phyloP scores from a whole-genome alignment of 768 basidiomycete species.

The Asterophora parasitica region DNA sequence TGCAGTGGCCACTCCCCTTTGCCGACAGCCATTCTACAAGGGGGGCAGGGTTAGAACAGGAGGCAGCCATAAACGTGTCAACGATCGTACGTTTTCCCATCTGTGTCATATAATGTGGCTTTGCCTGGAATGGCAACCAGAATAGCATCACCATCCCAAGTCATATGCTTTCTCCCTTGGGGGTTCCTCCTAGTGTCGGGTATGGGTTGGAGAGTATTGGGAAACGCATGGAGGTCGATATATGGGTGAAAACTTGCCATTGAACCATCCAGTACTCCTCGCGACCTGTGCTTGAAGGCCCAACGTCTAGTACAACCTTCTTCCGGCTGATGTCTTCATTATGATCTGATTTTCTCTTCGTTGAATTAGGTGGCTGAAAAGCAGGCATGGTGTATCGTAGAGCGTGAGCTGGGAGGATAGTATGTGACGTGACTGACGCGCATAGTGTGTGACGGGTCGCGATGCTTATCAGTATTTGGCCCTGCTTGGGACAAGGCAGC shows the following conservation, averaged over 20 bases:
- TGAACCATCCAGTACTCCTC: conserved; percentile 70
- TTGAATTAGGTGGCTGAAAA: conserved; percentile 23
- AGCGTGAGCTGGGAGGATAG: not conserved
- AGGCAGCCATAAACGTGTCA: not conserved
- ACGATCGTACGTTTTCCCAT: conserved; percentile 58
- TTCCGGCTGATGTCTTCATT: conserved; percentile 26
- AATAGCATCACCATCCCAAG: conserved; percentile 84
- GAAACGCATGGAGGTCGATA: not conserved
- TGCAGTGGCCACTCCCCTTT: conserved; percentile 37
- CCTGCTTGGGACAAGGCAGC: not conserved
- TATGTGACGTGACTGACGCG: not conserved
- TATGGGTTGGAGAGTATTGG: not conserved
- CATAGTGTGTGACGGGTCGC: conserved; percentile 6
- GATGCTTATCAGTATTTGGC: not conserved
- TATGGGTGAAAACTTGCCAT: conserved; percentile 43
- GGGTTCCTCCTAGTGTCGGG: conserved; percentile 51
- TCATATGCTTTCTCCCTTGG: conserved; percentile 81
- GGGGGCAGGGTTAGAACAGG: not conserved
- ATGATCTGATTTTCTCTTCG: conserved; percentile 34
- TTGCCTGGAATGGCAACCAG: conserved; percentile 44
- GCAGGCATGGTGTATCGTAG: conserved; percentile 23
- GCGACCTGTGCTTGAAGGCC: not conserved
- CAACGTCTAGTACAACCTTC: conserved; percentile 22
- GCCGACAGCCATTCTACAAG: conserved; percentile 46
- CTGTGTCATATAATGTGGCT: conserved; percentile 53